Percentiles rank a stretch among this genome's conserved stretches.
Conservation (phyloP, 2,329 filamentous ascomycete genomes). For the Thelonectria olida region DNA sequence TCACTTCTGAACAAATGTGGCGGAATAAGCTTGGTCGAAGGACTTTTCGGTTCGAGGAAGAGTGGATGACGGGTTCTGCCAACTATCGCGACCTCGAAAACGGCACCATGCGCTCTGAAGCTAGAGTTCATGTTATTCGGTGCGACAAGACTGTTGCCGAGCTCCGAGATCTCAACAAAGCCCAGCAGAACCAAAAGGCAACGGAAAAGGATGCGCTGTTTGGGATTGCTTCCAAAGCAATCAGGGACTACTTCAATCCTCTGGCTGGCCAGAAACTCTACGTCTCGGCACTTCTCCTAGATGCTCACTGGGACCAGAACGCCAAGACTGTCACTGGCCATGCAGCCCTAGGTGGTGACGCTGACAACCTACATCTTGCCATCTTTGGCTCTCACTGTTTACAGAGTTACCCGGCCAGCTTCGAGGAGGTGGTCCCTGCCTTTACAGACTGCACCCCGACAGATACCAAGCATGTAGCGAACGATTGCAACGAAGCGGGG, state of each 20-base stretch:
- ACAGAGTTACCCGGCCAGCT: conserved; percentile 86
- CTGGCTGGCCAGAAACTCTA: conserved; percentile 84
- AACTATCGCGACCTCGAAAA: conserved; percentile 77
- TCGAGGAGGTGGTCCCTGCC: conserved; percentile 90
- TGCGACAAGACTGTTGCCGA: conserved; percentile 86
- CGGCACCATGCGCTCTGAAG: conserved; percentile 86
- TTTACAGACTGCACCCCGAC: conserved; percentile 93
- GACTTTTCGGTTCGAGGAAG: conserved; percentile 91
- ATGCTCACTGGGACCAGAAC: conserved; percentile 85
- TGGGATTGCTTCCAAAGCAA: conserved; percentile 78
- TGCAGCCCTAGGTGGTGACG: conserved; percentile 80
- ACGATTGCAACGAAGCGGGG: conserved; percentile 86
- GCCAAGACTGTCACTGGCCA: conserved; percentile 79
- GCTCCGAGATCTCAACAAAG: conserved; percentile 78
- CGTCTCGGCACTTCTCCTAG: conserved; percentile 86
- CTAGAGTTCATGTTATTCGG: conserved; percentile 87
- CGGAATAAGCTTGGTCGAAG: conserved; percentile 87
- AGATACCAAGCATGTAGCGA: conserved; percentile 81
- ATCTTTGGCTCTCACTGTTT: conserved; percentile 94
- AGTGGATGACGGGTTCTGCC: conserved; percentile 87
- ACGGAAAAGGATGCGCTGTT: conserved; percentile 79
- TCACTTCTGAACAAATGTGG: conserved; percentile 96
- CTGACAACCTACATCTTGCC: conserved; percentile 80
- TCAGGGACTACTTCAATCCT: conserved; percentile 80
- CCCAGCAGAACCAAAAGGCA: conserved; percentile 79